A percentile compares a stretch with the other conserved stretches of the same genome.
Conservation (phyloP, 2,329 filamentous ascomycete genomes). For the Septoria linicola region DNA sequence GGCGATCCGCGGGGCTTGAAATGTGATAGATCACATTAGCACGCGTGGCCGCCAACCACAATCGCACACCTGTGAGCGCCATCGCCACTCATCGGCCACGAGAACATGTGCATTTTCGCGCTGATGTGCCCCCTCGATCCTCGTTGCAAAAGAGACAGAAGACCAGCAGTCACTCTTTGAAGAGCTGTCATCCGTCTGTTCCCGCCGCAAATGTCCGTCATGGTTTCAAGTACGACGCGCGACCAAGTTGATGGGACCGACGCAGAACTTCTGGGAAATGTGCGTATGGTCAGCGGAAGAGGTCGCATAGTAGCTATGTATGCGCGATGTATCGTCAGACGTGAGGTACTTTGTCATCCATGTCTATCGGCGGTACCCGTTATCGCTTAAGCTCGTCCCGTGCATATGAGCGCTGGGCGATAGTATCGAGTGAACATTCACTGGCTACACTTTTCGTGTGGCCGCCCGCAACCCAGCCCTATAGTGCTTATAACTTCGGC, state of each 20-base stretch:
- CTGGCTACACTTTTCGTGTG: neutral
- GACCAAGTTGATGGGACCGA: too few relatives aligned
- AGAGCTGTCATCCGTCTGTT: too few relatives aligned
- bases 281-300: neutral
- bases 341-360: neutral
- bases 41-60: neutral
- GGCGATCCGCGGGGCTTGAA: conserved; percentile 13
- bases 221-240: too few relatives aligned
- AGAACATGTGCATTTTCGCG: too few relatives aligned
- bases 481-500: neutral
- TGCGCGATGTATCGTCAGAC: neutral
- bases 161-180: too few relatives aligned
- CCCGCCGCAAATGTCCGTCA: too few relatives aligned
- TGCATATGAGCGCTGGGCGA: neutral
- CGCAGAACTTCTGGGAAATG: too few relatives aligned
- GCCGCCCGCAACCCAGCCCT: neutral
- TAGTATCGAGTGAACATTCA: neutral
- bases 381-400: neutral
- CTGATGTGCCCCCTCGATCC: too few relatives aligned
- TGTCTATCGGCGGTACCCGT: neutral
- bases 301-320: neutral
- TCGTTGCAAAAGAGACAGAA: too few relatives aligned
- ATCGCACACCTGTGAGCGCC: neutral
- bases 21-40: conserved; percentile 5
- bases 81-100: neutral